A percentile compares a stretch with the other conserved stretches of the same genome.
Evolutionary conservation across 2,329 filamentous ascomycete genomes (phyloP).

Genomic region (Penicillium sumatraense): DNA sequence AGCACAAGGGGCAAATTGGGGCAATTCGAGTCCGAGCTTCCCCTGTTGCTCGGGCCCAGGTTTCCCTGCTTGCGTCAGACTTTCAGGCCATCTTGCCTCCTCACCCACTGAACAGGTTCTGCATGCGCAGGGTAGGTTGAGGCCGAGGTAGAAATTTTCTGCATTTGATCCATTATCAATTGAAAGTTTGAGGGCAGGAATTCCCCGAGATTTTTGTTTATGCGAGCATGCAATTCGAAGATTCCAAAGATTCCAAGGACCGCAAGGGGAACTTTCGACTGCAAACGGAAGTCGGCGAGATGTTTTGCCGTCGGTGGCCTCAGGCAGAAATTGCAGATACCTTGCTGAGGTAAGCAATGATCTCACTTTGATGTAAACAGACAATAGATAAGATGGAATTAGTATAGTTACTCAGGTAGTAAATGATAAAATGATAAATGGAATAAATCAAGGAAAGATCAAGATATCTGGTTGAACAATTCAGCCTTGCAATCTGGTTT

Average conservation of each 20-base stretch:
- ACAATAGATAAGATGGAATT: too few species aligned
- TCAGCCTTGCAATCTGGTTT: too few species aligned
- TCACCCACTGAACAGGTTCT: background rate
- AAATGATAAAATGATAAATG: too few species aligned
- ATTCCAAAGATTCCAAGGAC: too few species aligned
- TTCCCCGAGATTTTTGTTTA: background rate
- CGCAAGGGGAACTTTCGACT: too few species aligned
- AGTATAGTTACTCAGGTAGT: too few species aligned
- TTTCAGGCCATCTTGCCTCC: background rate
- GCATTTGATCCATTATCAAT: background rate
- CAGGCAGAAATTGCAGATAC: background rate
- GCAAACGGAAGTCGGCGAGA: background rate
- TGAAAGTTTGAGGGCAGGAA: background rate
- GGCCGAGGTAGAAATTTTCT: conserved; percentile 1
- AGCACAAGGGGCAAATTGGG: conserved; percentile 3
- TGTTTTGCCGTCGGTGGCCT: background rate
- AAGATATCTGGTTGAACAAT: too few species aligned
- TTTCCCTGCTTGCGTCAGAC: conserved; percentile 4
- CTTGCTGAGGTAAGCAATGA: too few species aligned
- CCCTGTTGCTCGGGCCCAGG: background rate
- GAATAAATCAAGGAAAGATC: too few species aligned
- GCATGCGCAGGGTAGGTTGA: background rate
- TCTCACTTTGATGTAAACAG: too few species aligned
- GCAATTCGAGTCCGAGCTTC: background rate
- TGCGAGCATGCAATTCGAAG: too few species aligned